Percentiles rank a stretch among this genome's conserved stretches.
phyloP scores from a whole-genome alignment of 352 stramenopile species.

The Pythium sp. region DNA sequence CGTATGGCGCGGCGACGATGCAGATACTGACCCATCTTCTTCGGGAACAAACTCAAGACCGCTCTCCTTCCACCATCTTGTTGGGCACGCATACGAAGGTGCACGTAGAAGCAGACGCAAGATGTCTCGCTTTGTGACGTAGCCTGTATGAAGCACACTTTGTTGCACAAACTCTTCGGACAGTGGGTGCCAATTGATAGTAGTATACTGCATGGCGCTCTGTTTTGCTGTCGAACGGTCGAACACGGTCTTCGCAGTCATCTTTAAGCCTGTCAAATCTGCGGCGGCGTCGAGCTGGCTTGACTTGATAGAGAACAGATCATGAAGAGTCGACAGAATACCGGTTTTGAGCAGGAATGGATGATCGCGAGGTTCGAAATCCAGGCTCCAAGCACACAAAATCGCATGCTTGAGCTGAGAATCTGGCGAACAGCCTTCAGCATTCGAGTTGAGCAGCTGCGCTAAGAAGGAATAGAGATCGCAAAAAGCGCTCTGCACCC shows the following conservation, averaged over 20 bases:
- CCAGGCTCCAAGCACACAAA: conserved; percentile 75
- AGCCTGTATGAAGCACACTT: conserved; percentile 58
- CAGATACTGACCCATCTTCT: conserved; percentile 10
- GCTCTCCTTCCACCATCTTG: conserved; percentile 64
- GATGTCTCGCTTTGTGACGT: conserved; percentile 80
- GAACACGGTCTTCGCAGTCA: conserved; percentile 16
- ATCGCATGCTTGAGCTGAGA: conserved; percentile 74
- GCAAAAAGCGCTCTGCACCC: conserved; percentile 66
- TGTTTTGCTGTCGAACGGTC: conserved; percentile 2
- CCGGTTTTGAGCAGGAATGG: conserved; percentile 76
- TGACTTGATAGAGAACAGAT: conserved; percentile 72
- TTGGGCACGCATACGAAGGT: conserved; percentile 52
- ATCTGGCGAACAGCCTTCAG: conserved; percentile 33
- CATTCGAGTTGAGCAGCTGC: conserved; percentile 36
- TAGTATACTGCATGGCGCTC: conserved; percentile 24
- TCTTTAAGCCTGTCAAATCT: conserved; percentile 23
- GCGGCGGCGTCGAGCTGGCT: conserved; percentile 36
- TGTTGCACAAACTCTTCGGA: conserved; percentile 80
- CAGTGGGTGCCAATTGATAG: conserved; percentile 76
- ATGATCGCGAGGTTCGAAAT: conserved; percentile 84
- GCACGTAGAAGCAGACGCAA: conserved; percentile 58
- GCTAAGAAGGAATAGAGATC: conserved; percentile 73
- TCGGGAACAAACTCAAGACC: conserved; percentile 24
- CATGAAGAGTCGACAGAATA: conserved; percentile 69
- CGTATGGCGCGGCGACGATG: conserved; percentile 41